Conservation (phyloP, 768 basidiomycete species). For the Trametes punicea region DNA sequence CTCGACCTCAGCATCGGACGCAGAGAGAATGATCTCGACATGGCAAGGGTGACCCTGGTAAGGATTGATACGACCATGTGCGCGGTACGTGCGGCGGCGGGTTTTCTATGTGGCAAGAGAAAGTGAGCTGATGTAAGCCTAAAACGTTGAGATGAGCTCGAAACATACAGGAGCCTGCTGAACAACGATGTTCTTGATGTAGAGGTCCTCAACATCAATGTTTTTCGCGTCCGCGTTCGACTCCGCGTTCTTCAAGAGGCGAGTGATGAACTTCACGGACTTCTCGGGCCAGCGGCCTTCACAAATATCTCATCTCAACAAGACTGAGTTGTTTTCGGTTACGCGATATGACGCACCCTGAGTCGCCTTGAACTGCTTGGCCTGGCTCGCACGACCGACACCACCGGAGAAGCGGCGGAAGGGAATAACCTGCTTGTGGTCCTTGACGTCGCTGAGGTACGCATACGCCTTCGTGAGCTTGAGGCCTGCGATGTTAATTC, state of each 20-base stretch:
- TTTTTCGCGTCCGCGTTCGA: slow-evolving; percentile 98
- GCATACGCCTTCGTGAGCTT: slow-evolving; percentile 92
- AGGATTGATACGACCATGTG: slow-evolving; percentile 96
- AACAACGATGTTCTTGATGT: slow-evolving; percentile 96
- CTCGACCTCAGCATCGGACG: slow-evolving; percentile 80
- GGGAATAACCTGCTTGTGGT: slow-evolving; percentile 96
- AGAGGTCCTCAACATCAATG: slow-evolving; percentile 86
- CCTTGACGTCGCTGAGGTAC: slow-evolving; percentile 90
- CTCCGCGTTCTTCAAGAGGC: slow-evolving; percentile 97
- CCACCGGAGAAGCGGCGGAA: slow-evolving; percentile 95
- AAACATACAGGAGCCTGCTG: slow-evolving; percentile 92
- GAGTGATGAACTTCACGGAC: slow-evolving; percentile 91
- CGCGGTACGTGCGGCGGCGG: slow-evolving; percentile 98
- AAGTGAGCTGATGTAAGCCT: background rate
- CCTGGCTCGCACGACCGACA: slow-evolving; percentile 92
- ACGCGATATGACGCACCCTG: slow-evolving; percentile 63
- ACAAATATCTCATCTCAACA: background rate
- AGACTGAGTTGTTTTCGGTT: background rate
- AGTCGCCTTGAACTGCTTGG: slow-evolving; percentile 94
- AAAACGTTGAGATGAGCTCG: background rate
- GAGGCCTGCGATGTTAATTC: slow-evolving; percentile 55
- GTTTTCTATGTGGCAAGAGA: slow-evolving; percentile 65
- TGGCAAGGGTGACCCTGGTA: slow-evolving; percentile 99
- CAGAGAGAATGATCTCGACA: slow-evolving; percentile 89
- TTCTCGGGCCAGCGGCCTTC: slow-evolving; percentile 99